Evolutionary conservation across 2,329 filamentous ascomycete genomes (phyloP), one percentile per base, ranked within the genome.

Genomic region (Exophiala viscosa): DNA sequence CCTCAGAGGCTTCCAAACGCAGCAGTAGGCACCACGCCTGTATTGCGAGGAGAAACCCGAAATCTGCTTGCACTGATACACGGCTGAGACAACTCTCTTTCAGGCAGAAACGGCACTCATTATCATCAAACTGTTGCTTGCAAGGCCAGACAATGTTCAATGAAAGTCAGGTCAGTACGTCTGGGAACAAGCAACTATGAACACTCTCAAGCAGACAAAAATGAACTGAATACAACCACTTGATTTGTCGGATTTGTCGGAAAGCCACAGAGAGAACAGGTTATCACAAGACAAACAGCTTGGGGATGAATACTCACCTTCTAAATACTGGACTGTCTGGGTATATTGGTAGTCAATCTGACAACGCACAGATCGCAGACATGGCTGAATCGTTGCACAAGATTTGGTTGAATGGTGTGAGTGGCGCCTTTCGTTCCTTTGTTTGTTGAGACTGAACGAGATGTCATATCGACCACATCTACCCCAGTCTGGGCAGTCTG

Each of bases 101-200:
- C 20, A 49, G 15, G 45, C 38, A 47, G 17, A 18, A 31, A 6
- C 40, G 11, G 49, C 45, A 51, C 48, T 45, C 50, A 57, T 34
- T 51, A 54, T 57, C 54, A 54, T 53, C 31, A 56, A 49, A 52
- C 54, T 53, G 45, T 46, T 56, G 49, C 31, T 46, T 56, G 49
- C 31, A 42, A 15, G 35, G 31, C 32, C 32, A 38, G 31, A 53
- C 45, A 56, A 47, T 56, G 54, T 56, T 56, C 54, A 56, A 50
- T 50, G 45, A 45, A 41, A 44, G 45, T 23, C 32, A 17, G 40
- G 23, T 31, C 33, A 28, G 11, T 18, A 17, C 38, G 38, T 45
- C 39, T 47, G 33, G 45, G 18, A 18, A 14, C 34, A 45, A 45
- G 38, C 49, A 56, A 53, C 35, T 35, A 56, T 33, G 43, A 39